These are phyloP conservation scores for Chromera velia DNA, from an alignment of 73 alveolate genomes.

Conservation along the genomic window DNA sequence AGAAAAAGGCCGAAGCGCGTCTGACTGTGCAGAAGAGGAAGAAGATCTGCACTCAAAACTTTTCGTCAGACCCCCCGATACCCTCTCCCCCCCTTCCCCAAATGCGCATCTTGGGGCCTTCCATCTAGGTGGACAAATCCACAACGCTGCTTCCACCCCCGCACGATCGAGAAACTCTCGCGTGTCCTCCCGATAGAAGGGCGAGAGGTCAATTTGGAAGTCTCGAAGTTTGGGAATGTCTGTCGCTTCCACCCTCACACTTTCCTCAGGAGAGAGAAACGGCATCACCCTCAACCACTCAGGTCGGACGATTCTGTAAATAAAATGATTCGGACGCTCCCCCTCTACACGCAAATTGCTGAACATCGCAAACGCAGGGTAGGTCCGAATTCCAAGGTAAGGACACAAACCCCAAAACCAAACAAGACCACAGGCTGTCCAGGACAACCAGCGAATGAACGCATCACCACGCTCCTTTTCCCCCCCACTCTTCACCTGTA, in stretches of 20 bases:
- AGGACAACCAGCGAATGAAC: no score
- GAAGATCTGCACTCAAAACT: neutral
- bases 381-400: slow-evolving; percentile 3
- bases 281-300: neutral
- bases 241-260: neutral
- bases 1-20: neutral
- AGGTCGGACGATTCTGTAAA: neutral
- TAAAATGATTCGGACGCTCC: slow-evolving; percentile 7
- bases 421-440: no score
- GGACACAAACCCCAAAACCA: neutral
- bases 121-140: slow-evolving; percentile 24
- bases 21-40: neutral
- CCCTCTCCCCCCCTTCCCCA: no score
- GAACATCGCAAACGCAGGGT: slow-evolving; percentile 29
- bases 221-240: neutral
- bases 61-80: no score
- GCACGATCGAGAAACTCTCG: neutral
- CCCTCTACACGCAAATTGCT: slow-evolving; percentile 25
- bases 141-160: slow-evolving; percentile 3
- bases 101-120: neutral
- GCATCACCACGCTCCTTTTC: no score
- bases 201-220: slow-evolving; percentile 16
- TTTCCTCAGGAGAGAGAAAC: neutral
- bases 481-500: no score
- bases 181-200: slow-evolving; percentile 6